Evolutionary conservation across 148 eudicot species (phyloP), one percentile per base, ranked within the genome.

Genomic region (Cornus controversa): DNA sequence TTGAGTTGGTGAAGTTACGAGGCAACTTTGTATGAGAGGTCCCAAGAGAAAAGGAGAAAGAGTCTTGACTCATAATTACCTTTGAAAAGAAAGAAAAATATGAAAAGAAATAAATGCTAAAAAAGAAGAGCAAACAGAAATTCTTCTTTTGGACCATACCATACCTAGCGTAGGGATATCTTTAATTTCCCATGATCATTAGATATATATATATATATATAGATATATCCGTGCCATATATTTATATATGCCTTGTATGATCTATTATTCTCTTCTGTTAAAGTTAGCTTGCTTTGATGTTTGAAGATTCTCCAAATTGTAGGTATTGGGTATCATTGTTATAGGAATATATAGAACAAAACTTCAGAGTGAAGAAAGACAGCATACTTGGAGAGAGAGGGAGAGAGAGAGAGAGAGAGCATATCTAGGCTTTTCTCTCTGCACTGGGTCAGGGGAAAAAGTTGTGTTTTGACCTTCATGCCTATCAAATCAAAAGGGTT

Each of bases 1-100:
- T 40, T 40, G 45, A 40, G 45, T 40, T 40, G 45, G 8, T 40
- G 45, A 40, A 40, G 45, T 40, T 50, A 76, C 13, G 73, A 75
- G 77, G 78, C 86, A 84, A 75, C 69, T 76, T 81, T 84, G 69
- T 50, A 10, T 25, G 8, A 57, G 73, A 47, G 79, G 84, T 63
- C 37, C 84, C 84, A 75, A 11, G 65, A 1, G 62, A n/a, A 27
- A 58, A 73, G 77, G 70, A 76, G 69, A 66, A 66, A 84, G 78
- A 73, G 70, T 78, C 37, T 81, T 84, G 82, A 84, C 84, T 67
- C 84, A 84, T 84, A 71, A 84, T 84, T 78, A 72, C 66, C 62
- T 78, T 70, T 78, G 79, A 69, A 74, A 84, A 75, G 69, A 40
- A 75, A 53, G 24, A 25, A 47, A 47, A 47, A 2, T 4, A 60